Base-by-base conservation (phyloP, 2,329 filamentous ascomycete species). In the Neurospora sp. region DNA sequence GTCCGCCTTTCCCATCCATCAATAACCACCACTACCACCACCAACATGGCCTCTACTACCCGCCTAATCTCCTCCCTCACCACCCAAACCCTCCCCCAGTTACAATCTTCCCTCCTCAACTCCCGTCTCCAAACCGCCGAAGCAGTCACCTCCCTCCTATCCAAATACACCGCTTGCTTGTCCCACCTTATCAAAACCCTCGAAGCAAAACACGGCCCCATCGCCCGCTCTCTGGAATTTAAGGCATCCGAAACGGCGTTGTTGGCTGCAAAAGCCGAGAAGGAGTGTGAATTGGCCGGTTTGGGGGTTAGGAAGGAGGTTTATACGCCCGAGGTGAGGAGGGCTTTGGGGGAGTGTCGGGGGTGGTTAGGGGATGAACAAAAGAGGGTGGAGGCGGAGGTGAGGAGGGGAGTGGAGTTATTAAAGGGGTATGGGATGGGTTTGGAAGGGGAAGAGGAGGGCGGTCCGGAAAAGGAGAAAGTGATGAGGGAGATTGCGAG, bases 1-100 rank as follows among this genome's bases (percentile, higher is more conserved):
- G 2, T 9, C 52, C 23, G 2, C 11, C 13, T 58, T 15, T 9
- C 52, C 3, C 23, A 58, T 4, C 23, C 46, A 7, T 58, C 23
- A 15, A 79, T 86, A 40, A 77, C 81, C 3, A 81, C 83, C 72
- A 84, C 85, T 0, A 79, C 79, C 17, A 79, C 79, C 17, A 86
- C 86, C 76, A 80, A 85, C 0, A 87, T 28, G 28, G 28, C 82
- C 75, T 79, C 89, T 75, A 79, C 89, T n/a, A 87, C 89, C 79
- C 86, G 87, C 23, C 78, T 81, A 33, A 84, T 90, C 67, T 80
- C 86, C 1, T 78, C 81, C 19, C 79, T 90, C 2, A 79, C 84
- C 0, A 72, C 78, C 71, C 74, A 79, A 38, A 69, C 73, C 33
- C 33, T 33, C 33, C 33, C 33, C 33, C 33, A 33, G 6, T 33